Base-by-base conservation (phyloP, 371 early-diverging fungal species). In the Gilbertella persicaria region DNA sequence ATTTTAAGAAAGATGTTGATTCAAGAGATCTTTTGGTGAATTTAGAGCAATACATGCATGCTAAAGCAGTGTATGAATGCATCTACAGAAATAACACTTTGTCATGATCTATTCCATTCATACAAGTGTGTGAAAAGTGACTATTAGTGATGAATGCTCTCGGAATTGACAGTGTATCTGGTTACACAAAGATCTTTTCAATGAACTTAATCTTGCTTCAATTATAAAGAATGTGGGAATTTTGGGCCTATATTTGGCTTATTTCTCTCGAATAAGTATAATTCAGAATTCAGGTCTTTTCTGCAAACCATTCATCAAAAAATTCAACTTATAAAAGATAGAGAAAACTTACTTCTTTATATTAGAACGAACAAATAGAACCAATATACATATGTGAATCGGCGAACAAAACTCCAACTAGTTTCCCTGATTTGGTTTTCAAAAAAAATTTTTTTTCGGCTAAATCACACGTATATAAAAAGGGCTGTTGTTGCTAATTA, bases 351-450 rank as follows among this genome's bases (percentile, higher is more conserved):
- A 33, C 13, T 33, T 33, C 12, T 12, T 33, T 33, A 8, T 8
- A 12, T 33, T 28, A 28, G 9, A 28, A 5, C 28, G 9, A 28
- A 4, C 9, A 33, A 33, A 13, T 33, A 2, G 10, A 12, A 12
- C 33, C 33, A 13, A 33, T 12, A 5, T 33, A 2, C 2, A 33
- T 33, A 6, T 33, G 33, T 6, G 33, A 33, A 33, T 33, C 33
- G 33, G 33, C 33, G 33, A 33, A 33, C 33, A 9, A 28, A 28
- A 28, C 4, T 28, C 10, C 33, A 33, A 2, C 13, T 33, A 33
- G 45, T 45, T 28, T 45, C 28, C 45, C 45, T 45, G 45, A 45
- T 45, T 45, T 45, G 25, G 44, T 44, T 44, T 44, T 10, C 4
- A 40, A 20, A 24, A 45, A 45, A 25, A 25, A 16, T 26, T 16